These are phyloP conservation scores for Pythium chondricola DNA, from an alignment of 352 stramenopile species.

Conservation along the genomic window DNA sequence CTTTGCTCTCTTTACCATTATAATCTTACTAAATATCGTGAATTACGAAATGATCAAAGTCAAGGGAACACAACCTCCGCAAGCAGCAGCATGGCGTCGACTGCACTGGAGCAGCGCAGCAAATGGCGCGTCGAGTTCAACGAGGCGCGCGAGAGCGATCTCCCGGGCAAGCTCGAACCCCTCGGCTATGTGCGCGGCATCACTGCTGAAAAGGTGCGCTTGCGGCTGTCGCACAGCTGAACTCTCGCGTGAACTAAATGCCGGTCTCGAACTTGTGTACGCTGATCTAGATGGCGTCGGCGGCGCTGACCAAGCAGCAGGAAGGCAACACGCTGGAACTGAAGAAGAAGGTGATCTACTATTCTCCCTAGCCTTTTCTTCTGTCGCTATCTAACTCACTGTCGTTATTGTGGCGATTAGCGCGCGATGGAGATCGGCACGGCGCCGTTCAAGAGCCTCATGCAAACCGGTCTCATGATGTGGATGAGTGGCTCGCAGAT, in stretches of 20 bases:
- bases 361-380: too few relatives aligned
- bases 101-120: conserved; percentile 19
- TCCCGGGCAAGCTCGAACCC: conserved; percentile 53
- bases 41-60: too few relatives aligned
- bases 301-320: conserved; percentile 52
- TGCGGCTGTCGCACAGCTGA: too few relatives aligned
- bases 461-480: conserved; percentile 95
- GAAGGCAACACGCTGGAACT: conserved; percentile 68
- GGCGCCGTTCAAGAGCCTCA: conserved; percentile 88
- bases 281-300: conserved; percentile 31
- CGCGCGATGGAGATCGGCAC: conserved; percentile 88
- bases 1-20: too few relatives aligned
- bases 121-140: conserved; percentile 80
- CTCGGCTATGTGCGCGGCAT: conserved; percentile 60
- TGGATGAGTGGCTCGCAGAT: conserved; percentile 93
- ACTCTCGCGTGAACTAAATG: too few relatives aligned
- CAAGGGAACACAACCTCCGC: too few relatives aligned
- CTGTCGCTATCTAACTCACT: too few relatives aligned
- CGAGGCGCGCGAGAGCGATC: conserved; percentile 65
- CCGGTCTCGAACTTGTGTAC: not conserved
- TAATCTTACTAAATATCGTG: too few relatives aligned
- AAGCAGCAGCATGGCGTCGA: conserved; percentile 18
- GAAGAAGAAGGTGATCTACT: conserved; percentile 89
- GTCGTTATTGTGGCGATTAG: too few relatives aligned
- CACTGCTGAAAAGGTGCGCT: conserved; percentile 46